These are phyloP conservation scores for Gymnopus androsaceus DNA, from an alignment of 1,284 basidiomycete species.

Conservation along the genomic window DNA sequence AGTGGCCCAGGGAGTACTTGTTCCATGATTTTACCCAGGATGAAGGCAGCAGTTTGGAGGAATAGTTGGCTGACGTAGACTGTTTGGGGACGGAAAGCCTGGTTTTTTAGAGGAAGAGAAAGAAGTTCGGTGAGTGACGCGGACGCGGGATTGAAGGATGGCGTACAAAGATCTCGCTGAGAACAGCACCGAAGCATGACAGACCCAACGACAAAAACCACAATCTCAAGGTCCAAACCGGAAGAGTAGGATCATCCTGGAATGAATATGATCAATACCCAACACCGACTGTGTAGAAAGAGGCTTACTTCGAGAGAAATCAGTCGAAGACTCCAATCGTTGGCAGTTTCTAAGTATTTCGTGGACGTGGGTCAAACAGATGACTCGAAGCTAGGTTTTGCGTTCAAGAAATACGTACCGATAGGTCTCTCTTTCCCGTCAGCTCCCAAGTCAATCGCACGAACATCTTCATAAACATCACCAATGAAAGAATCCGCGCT, in stretches of 20 bases:
- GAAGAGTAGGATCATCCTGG: constrained; percentile 50
- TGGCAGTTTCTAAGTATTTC: constrained; percentile 7
- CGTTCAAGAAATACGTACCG: constrained; percentile 20
- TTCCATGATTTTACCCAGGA: constrained; percentile 33
- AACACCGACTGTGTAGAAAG: background rate
- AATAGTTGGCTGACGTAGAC: constrained; percentile 49
- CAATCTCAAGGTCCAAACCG: constrained; percentile 44
- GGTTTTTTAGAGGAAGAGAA: background rate
- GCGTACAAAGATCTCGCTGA: constrained; percentile 47
- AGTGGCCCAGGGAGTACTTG: constrained; percentile 38
- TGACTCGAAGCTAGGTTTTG: background rate
- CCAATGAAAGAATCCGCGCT: constrained; percentile 10
- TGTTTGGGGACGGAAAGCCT: constrained; percentile 39
- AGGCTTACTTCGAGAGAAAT: constrained; percentile 11
- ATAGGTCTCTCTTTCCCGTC: constrained; percentile 38
- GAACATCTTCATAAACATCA: constrained; percentile 33
- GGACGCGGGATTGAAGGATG: background rate
- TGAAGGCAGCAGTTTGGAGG: constrained; percentile 43
- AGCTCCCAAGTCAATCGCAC: constrained; percentile 32
- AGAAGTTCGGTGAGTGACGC: background rate
- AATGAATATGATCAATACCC: constrained; percentile 27
- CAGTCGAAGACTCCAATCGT: constrained; percentile 17
- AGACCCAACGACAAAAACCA: constrained; percentile 48
- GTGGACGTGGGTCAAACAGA: background rate
- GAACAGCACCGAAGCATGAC: constrained; percentile 45